These are phyloP conservation scores for Conidiobolus coronatus DNA, from an alignment of 371 early-diverging fungal species.

Conservation along the genomic window DNA sequence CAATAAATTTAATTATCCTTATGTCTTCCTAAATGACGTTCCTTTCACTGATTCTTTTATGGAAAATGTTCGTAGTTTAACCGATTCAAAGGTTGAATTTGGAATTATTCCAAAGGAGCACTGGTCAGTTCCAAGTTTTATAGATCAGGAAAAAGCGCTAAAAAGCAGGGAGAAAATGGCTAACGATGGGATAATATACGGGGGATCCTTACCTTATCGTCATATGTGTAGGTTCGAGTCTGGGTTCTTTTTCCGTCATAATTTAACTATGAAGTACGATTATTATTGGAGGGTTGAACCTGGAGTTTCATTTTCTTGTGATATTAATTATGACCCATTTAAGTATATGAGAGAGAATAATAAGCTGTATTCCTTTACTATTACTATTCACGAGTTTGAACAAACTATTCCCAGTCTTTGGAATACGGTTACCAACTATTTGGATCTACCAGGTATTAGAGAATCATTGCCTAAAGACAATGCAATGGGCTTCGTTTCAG, in stretches of 20 bases:
- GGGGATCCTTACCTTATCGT: constrained; percentile 59
- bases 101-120: constrained; percentile 46
- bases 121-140: constrained; percentile 66
- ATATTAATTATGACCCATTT: constrained; percentile 80
- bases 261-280: constrained; percentile 43
- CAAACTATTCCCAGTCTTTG: constrained; percentile 66
- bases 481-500: constrained; percentile 10
- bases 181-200: constrained; percentile 44
- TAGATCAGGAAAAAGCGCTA: constrained; percentile 40
- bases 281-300: constrained; percentile 96
- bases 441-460: constrained; percentile 15
- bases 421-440: constrained; percentile 29
- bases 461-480: constrained; percentile 13
- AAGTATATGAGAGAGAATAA: constrained; percentile 56
- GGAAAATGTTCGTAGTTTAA: constrained; percentile 17
- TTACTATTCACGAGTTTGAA: constrained; percentile 48
- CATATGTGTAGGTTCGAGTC: constrained; percentile 88
- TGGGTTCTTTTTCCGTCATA: constrained; percentile 74
- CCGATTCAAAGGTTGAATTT: constrained; percentile 32
- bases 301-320: constrained; percentile 58
- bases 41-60: constrained; percentile 62
- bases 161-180: constrained; percentile 27
- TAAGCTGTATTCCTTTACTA: constrained; percentile 67
- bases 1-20: constrained; percentile 56
- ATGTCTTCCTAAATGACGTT: constrained; percentile 60